Percentiles rank a stretch among this genome's conserved stretches.
phyloP scores from a whole-genome alignment of 2,329 filamentous ascomycete species.

The Aspergillus intermedius region DNA sequence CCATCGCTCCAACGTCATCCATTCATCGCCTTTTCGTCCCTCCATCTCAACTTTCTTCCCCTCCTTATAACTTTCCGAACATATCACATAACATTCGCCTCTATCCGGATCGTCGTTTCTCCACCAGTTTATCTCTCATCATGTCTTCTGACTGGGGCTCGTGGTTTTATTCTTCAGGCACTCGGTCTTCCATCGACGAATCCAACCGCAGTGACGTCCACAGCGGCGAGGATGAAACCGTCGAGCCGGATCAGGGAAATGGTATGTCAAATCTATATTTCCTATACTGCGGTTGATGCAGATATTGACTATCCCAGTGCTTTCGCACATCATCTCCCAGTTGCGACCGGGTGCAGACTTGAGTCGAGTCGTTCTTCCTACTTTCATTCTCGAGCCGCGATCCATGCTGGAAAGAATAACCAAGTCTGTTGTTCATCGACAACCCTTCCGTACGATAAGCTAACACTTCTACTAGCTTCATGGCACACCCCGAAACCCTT shows the following conservation, averaged over 20 bases:
- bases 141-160: slow-evolving; percentile 24
- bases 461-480: slow-evolving; percentile 61
- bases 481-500: slow-evolving; percentile 96
- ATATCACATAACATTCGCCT: slow-evolving; percentile 4
- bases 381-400: slow-evolving; percentile 93
- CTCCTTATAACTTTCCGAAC: slow-evolving; percentile 2
- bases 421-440: slow-evolving; percentile 53
- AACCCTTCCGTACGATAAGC: not conserved
- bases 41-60: slow-evolving; percentile 2
- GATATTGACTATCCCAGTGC: slow-evolving; percentile 51
- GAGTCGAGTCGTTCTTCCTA: slow-evolving; percentile 87
- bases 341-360: slow-evolving; percentile 90
- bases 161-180: slow-evolving; percentile 29
- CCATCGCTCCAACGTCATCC: not conserved
- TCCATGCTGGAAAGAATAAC: slow-evolving; percentile 99
- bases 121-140: slow-evolving; percentile 4
- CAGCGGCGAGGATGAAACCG: slow-evolving; percentile 65
- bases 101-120: slow-evolving; percentile 2
- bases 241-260: slow-evolving; percentile 91
- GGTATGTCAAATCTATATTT: slow-evolving; percentile 49
- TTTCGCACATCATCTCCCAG: slow-evolving; percentile 95
- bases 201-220: slow-evolving; percentile 26
- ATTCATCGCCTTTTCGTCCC: slow-evolving; percentile 10
- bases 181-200: slow-evolving; percentile 54
- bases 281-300: not conserved